These are phyloP conservation scores for Berkeleyomyces basicola DNA, from an alignment of 2,329 filamentous ascomycete genomes.

Conservation along the genomic window DNA sequence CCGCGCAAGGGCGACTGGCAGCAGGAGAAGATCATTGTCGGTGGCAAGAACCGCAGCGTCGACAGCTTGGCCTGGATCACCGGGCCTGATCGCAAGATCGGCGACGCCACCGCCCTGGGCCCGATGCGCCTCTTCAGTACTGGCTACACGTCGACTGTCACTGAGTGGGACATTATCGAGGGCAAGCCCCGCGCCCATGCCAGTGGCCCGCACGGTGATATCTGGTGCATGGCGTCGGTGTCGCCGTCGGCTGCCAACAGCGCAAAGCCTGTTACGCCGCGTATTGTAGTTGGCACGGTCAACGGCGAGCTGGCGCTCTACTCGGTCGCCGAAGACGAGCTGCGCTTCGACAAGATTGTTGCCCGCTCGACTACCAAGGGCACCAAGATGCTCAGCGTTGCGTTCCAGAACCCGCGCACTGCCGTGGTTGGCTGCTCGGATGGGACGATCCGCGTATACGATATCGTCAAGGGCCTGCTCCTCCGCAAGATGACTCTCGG, in stretches of 20 bases:
- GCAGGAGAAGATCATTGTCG: constrained; percentile 72
- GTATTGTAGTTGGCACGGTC: constrained; percentile 68
- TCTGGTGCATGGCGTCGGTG: constrained; percentile 68
- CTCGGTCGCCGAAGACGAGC: constrained; percentile 67
- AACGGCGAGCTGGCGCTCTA: constrained; percentile 81
- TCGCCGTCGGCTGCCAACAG: constrained; percentile 17
- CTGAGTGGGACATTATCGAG: constrained; percentile 82
- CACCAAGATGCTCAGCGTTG: constrained; percentile 76
- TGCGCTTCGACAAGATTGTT: constrained; percentile 64
- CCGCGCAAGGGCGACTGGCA: constrained; percentile 68
- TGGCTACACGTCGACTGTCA: constrained; percentile 79
- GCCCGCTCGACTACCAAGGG: constrained; percentile 66
- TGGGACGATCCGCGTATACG: constrained; percentile 81
- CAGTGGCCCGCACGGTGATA: constrained; percentile 84
- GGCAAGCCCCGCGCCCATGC: constrained; percentile 65
- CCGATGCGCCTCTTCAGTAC: constrained; percentile 86
- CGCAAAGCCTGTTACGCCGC: constrained; percentile 16
- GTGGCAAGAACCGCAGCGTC: constrained; percentile 70
- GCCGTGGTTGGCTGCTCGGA: constrained; percentile 91
- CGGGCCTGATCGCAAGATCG: constrained; percentile 56
- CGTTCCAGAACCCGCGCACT: constrained; percentile 69
- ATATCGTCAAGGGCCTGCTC: constrained; percentile 60
- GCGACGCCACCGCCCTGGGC: constrained; percentile 39
- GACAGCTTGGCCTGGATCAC: constrained; percentile 87
- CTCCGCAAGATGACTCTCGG: constrained; percentile 76